These are phyloP conservation scores for Paramyrothecium sp. DNA, from an alignment of 2,329 filamentous ascomycete species.

Conservation along the genomic window DNA sequence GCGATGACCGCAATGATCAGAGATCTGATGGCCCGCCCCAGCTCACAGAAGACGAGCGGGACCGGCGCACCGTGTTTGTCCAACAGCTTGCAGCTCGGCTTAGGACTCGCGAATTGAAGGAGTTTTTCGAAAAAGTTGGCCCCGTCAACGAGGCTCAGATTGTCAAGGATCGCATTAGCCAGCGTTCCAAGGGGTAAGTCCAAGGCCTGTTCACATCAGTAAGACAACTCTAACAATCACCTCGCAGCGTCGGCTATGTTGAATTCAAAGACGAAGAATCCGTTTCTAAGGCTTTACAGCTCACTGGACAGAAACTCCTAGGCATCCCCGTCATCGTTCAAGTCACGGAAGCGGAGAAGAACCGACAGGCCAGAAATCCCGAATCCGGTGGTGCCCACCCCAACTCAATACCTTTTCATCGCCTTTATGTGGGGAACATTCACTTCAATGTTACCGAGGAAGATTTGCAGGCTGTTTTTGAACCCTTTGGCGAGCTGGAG, in stretches of 20 bases:
- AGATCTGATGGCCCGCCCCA: slow-evolving; percentile 64
- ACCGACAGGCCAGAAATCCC: slow-evolving; percentile 86
- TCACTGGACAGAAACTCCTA: slow-evolving; percentile 97
- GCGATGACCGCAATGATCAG: slow-evolving; percentile 47
- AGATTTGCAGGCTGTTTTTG: slow-evolving; percentile 94
- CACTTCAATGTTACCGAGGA: slow-evolving; percentile 98
- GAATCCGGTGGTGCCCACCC: slow-evolving; percentile 67
- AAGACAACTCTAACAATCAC: slow-evolving; percentile 34
- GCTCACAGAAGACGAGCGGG: slow-evolving; percentile 91
- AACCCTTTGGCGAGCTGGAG: slow-evolving; percentile 95
- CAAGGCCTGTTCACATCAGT: neutral
- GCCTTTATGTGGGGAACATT: slow-evolving; percentile 98
- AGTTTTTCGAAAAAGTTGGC: slow-evolving; percentile 94
- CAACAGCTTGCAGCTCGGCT: slow-evolving; percentile 95
- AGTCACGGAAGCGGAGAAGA: slow-evolving; percentile 98
- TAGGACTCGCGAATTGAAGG: slow-evolving; percentile 86
- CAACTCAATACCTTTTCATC: slow-evolving; percentile 91
- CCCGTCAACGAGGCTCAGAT: slow-evolving; percentile 97
- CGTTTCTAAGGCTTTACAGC: slow-evolving; percentile 88
- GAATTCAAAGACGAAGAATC: slow-evolving; percentile 97
- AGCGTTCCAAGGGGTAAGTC: slow-evolving; percentile 91
- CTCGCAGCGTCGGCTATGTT: slow-evolving; percentile 88
- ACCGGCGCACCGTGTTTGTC: slow-evolving; percentile 95
- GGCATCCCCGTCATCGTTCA: slow-evolving; percentile 98
- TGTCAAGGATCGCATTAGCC: slow-evolving; percentile 95